Evolutionary conservation across 1,139 yeast species (phyloP).

Genomic region (Kodamaea alishanica): DNA sequence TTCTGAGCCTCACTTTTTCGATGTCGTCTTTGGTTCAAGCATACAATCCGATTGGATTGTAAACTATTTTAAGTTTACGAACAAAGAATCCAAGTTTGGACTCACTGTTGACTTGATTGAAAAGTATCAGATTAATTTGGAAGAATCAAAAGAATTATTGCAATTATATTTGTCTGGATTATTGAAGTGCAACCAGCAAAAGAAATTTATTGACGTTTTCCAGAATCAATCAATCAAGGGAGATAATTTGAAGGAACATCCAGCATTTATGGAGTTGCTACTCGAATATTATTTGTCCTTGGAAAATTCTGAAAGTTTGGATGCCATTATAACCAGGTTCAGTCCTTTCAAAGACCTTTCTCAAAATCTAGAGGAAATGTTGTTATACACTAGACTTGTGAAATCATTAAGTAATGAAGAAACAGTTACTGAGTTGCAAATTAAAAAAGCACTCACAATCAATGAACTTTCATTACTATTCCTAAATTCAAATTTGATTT

Average conservation of each 20-base stretch:
- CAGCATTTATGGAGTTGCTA: slow-evolving; percentile 19
- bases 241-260: slow-evolving; percentile 12
- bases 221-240: slow-evolving; percentile 11
- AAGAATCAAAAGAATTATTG: slow-evolving; percentile 7
- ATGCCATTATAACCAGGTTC: slow-evolving; percentile 18
- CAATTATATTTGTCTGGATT: slow-evolving; percentile 15
- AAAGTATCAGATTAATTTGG: slow-evolving; percentile 5
- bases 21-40: slow-evolving; percentile 11
- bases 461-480: slow-evolving; percentile 10
- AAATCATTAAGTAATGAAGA: slow-evolving; percentile 11
- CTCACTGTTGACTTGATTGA: slow-evolving; percentile 12
- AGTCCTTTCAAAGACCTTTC: slow-evolving; percentile 12
- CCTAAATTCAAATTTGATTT: slow-evolving; percentile 2
- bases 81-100: slow-evolving; percentile 8
- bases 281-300: slow-evolving; percentile 21
- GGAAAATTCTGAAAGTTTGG: slow-evolving; percentile 14
- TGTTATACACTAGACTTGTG: slow-evolving; percentile 22
- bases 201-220: slow-evolving; percentile 18
- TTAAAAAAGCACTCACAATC: slow-evolving; percentile 1
- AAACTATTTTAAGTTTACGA: slow-evolving; percentile 19
- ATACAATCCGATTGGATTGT: slow-evolving; percentile 18
- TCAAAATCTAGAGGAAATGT: slow-evolving; percentile 15
- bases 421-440: neutral
- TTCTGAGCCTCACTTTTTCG: slow-evolving; percentile 11
- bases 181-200: slow-evolving; percentile 12